Evolutionary conservation across 768 basidiomycete species (phyloP), one percentile per base, ranked within the genome.

Genomic region (Gymnopilus junonius): DNA sequence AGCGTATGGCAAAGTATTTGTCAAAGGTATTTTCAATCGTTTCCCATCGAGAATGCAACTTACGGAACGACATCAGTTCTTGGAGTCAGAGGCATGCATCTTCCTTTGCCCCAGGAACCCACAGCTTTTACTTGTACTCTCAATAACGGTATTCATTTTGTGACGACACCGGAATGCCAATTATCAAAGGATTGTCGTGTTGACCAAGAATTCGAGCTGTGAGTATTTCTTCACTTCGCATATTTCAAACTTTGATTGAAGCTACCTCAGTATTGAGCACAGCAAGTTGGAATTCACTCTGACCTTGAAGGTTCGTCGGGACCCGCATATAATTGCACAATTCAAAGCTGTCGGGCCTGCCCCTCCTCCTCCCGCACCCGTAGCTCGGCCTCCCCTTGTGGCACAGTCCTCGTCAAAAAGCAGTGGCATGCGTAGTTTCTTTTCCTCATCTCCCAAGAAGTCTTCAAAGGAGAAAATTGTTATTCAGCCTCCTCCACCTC

Each of bases 111-210:
- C 0, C 77, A 79, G n/a, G 83, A 93, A 65, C 76, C 85, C 0
- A 95, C 95, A 0, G 83, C 79, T 27, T 79, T 97, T 62, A 90
- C 89, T 10, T 94, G 94, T 74, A 94, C 94, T 0, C 82, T 99
- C 64, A 97, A 99, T 76, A 99, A 99, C 70, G 96, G 95, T 8
- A 96, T 98, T 54, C 95, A 97, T 75, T 95, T 91, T 66, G 96
- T 98, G 35, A 93, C 92, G 4, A 97, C 94, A 8, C 94, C 92
- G 1, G 91, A 93, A 69, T 85, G 82, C 58, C 79, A 81, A n/a
- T 73, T 95, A 2, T 79, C 74, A 29, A 71, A 74, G 42, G 86
- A 90, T 50, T 83, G 85, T 56, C 80, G 82, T 11, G 90, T 96
- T 58, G 89, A 93, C 50, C 93, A 95, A 73, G 94, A 96, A 73